Base-by-base conservation (phyloP, 306 rosid species). In the Phaseolus lunatus region DNA sequence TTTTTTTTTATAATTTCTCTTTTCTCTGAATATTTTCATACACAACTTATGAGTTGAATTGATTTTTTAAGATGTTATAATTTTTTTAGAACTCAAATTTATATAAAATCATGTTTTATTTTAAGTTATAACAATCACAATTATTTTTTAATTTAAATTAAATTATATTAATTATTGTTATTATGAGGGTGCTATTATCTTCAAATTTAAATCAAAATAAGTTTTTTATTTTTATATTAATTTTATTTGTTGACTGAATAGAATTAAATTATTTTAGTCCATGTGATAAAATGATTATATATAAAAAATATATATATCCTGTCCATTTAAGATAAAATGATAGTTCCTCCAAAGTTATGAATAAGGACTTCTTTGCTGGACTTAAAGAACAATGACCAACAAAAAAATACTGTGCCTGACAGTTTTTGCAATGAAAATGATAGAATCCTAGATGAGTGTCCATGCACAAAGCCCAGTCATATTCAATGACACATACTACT, bases 391-490 rank as follows among this genome's bases (percentile, higher is more conserved):
- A 62, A 3, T 12, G 41, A 80, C 73, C 33, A 62, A 64, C 61
- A n/a, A 58, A 79, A 71, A 35, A 72, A 37, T 39, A 63, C 66
- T 9, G 52, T 53, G 61, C 33, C 57, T 7, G 69, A 18, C n/a
- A 64, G 39, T 6, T 26, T 72, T 31, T 64, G 16, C 14, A 22
- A 9, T 26, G 62, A 53, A 63, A 26, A n/a, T 31, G 44, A 39
- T 39, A 39, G 70, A 62, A 64, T 26, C 49, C 69, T 27, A 73
- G 35, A 9, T 39, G 23, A 12, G 48, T 3, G 48, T 43, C 16
- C 48, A 13, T 11, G 16, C 48, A 3, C 13, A 56, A 59, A 15
- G 44, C 43, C 26, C 22, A 15, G 58, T 14, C 45, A 50, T 15
- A 72, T 26, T 61, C 65, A 71, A 23, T 27, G 59, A 57, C 58